These are phyloP conservation scores for Albatrellus ellisii DNA, from an alignment of 768 basidiomycete genomes.

Conservation along the genomic window DNA sequence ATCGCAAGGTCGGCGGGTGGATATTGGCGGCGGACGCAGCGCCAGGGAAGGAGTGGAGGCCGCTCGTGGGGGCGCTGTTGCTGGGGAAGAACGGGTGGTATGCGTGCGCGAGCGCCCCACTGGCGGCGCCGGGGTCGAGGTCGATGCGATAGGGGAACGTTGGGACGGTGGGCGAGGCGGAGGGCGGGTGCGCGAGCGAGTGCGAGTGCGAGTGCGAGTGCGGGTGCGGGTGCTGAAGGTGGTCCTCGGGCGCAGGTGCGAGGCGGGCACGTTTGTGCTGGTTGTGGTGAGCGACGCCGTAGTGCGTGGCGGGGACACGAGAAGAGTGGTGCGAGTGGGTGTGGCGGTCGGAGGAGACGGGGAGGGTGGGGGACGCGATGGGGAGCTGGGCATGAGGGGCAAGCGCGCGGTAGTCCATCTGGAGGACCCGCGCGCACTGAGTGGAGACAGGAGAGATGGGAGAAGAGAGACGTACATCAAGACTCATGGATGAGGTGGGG, in stretches of 20 bases:
- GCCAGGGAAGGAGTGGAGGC: too few relatives aligned
- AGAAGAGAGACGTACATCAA: slow-evolving; percentile 7
- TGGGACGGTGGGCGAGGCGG: neutral
- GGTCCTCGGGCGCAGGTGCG: neutral
- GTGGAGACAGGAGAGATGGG: neutral
- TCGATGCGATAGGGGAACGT: neutral
- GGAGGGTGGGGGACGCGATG: slow-evolving; percentile 12
- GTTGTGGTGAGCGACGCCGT: neutral
- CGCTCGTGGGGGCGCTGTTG: neutral
- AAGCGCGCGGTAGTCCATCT: slow-evolving; percentile 5
- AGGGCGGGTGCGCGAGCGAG: neutral
- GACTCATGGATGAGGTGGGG: too few relatives aligned
- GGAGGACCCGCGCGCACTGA: neutral
- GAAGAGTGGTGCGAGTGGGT: slow-evolving; percentile 11
- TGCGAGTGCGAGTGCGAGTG: neutral
- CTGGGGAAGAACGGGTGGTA: neutral
- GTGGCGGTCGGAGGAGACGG: slow-evolving; percentile 19
- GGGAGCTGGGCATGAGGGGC: slow-evolving; percentile 15
- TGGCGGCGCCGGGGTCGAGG: neutral
- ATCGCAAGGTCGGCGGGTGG: neutral
- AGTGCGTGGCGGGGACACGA: slow-evolving; percentile 5
- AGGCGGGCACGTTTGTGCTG: slow-evolving; percentile 7
- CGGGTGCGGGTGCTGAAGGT: neutral
- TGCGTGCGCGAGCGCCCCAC: neutral
- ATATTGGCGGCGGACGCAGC: too few relatives aligned